Base-by-base conservation (phyloP, 495 filamentous ascomycete species). In the Aspergillus carlsbadensis region DNA sequence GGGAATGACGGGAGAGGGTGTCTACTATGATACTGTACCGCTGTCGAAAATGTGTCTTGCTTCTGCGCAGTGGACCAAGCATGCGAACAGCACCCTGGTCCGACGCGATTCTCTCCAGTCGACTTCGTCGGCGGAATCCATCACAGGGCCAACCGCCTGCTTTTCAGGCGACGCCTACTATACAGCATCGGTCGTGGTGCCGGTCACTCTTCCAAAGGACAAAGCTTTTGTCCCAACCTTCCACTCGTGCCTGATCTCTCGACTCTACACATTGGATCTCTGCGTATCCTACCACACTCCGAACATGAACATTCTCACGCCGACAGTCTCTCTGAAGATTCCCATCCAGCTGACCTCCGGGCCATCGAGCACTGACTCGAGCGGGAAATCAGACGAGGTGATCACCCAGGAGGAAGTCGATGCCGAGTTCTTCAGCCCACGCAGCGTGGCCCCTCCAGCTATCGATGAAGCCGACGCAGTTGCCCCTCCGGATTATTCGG, bases 201-300 rank as follows among this genome's bases (percentile, higher is more conserved):
- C 94, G 0, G 72, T 98, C 67, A 76, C 80, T 0, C 75, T 96
- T 1, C 91, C 94, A 0, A 73, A 70, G 10, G 83, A 81, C 60
- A 89, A 86, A 57, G 76, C 84, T 2, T 91, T 92, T 70, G 70
- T 94, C 24, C 95, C 94, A 0, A 92, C 90, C 15, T 98, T 98
- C 74, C 86, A 94, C 72, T 83, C 85, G 51, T 98, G 94, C 71
- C 81, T 96, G 61, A 76, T 88, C 26, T 88, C 87, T 14, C 86
- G 94, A 56, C 72, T 86, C 21, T 98, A 98, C 73, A 74, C 79
- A 8, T 77, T 97, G 18, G 85, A 88, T 39, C 72, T 98, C 45
- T 75, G 77, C 7, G 65, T 93, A 50, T 76, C 83, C 3, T 71
- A 89, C 37, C 80, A 84, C 51, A 81, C 84, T 0, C 76, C 83